phyloP scores from a whole-genome alignment of 1,284 basidiomycete genomes.

The Bjerkandera adusta region DNA sequence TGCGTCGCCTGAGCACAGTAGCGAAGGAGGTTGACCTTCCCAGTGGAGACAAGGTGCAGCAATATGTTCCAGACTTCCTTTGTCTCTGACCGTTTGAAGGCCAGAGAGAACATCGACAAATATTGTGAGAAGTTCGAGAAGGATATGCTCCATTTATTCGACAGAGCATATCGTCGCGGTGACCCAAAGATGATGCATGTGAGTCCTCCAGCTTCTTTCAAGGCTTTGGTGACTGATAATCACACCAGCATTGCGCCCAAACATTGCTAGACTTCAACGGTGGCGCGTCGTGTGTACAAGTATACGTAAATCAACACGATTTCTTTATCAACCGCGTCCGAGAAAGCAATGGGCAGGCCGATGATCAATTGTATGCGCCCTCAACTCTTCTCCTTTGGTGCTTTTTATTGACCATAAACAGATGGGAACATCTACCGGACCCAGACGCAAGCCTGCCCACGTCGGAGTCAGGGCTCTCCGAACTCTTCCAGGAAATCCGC shows the following conservation, averaged over 20 bases:
- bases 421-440: slow-evolving; percentile 82
- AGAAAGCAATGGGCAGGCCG: slow-evolving; percentile 55
- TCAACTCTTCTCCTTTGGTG: background rate
- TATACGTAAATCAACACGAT: slow-evolving; percentile 99
- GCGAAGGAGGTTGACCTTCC: slow-evolving; percentile 92
- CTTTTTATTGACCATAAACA: slow-evolving; percentile 31
- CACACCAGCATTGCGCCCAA: slow-evolving; percentile 89
- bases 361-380: slow-evolving; percentile 57
- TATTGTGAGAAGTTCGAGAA: slow-evolving; percentile 99
- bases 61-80: background rate
- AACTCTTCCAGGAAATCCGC: slow-evolving; percentile 87
- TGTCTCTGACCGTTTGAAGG: slow-evolving; percentile 48
- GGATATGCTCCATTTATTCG: slow-evolving; percentile 96
- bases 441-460: slow-evolving; percentile 81
- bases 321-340: slow-evolving; percentile 94
- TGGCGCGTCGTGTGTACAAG: slow-evolving; percentile 93
- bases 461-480: slow-evolving; percentile 76
- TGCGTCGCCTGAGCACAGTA: slow-evolving; percentile 86
- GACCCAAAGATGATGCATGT: slow-evolving; percentile 99
- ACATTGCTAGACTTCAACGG: slow-evolving; percentile 98
- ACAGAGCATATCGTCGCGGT: slow-evolving; percentile 91
- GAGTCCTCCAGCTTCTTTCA: slow-evolving; percentile 33
- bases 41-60: slow-evolving; percentile 69
- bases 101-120: slow-evolving; percentile 85
- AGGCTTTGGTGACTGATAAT: slow-evolving; percentile 2